Percentiles rank a stretch among this genome's conserved stretches.
Conservation (phyloP, 495 filamentous ascomycete genomes). For the Barbatosphaeria neglecta region DNA sequence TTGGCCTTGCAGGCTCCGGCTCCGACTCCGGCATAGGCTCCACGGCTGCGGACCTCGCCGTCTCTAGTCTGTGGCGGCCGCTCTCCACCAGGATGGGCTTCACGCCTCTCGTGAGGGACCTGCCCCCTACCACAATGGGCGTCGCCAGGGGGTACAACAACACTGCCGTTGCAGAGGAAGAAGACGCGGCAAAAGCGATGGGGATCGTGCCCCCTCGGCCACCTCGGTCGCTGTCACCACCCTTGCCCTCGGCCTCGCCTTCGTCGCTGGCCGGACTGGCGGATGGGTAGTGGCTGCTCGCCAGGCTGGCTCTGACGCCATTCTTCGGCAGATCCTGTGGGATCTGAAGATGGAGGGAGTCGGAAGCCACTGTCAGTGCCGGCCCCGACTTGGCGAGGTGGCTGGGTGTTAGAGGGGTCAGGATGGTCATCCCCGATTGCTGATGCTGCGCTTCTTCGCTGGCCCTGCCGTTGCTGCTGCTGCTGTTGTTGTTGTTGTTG, state of each 20-base stretch:
- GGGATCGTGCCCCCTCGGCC: slow-evolving; percentile 1
- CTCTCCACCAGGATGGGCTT: neutral
- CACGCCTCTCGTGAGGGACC: neutral
- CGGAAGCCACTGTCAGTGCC: too few relatives aligned
- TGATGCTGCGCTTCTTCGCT: too few relatives aligned
- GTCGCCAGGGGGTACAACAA: neutral
- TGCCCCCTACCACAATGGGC: neutral
- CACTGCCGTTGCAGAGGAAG: neutral
- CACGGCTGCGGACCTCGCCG: slow-evolving; percentile 1
- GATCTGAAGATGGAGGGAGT: too few relatives aligned
- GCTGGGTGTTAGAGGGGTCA: too few relatives aligned
- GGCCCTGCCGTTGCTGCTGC: neutral
- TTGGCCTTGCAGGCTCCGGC: neutral
- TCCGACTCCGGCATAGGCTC: slow-evolving; percentile 4
- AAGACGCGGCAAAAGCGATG: neutral
- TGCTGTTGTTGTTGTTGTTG: neutral
- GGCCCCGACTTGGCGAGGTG: too few relatives aligned
- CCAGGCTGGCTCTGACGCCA: neutral
- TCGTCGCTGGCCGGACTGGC: too few relatives aligned
- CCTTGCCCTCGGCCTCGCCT: neutral
- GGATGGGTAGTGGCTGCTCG: neutral
- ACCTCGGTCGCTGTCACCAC: neutral
- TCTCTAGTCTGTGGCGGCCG: neutral
- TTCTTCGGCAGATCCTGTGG: neutral
- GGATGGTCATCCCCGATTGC: too few relatives aligned